Evolutionary conservation across 2,329 filamentous ascomycete species (phyloP).

Genomic region (Aspergillus fumigatus): DNA sequence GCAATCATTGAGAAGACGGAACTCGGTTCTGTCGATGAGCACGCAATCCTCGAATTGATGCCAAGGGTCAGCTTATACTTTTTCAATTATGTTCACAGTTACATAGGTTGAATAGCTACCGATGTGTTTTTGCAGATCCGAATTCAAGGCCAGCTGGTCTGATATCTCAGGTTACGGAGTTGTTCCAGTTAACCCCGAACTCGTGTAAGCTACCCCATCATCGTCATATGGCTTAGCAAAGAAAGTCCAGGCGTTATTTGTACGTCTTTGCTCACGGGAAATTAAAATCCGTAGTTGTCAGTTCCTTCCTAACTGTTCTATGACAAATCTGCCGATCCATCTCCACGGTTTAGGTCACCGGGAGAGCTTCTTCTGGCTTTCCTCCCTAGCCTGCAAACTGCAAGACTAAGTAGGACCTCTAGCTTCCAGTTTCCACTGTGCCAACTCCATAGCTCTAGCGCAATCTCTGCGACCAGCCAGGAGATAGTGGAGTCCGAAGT

Average conservation of each 20-base stretch:
- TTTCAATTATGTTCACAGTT: not conserved
- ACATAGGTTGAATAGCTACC: not conserved
- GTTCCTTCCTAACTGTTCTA: constrained; percentile 12
- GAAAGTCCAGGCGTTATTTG: too few relatives aligned
- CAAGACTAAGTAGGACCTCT: not conserved
- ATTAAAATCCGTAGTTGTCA: constrained; percentile 32
- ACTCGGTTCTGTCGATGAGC: not conserved
- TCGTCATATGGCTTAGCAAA: too few relatives aligned
- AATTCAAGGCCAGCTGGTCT: not conserved
- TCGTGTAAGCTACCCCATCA: not conserved
- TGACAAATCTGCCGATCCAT: constrained; percentile 35
- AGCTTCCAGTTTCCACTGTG: constrained; percentile 9
- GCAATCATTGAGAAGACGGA: not conserved
- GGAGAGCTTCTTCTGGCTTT: constrained; percentile 2
- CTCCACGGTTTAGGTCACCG: constrained; percentile 31
- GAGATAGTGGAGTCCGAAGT: constrained; percentile 11
- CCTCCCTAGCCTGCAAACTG: not conserved
- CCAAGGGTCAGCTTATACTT: not conserved
- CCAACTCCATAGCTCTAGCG: constrained; percentile 7
- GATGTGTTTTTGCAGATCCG: not conserved
- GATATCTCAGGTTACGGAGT: not conserved
- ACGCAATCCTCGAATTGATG: not conserved
- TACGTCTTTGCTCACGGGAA: constrained; percentile 20
- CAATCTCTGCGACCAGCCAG: constrained; percentile 7
- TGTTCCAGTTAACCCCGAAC: not conserved